Percentiles rank a stretch among this genome's conserved stretches.
Conservation (phyloP, 228 moss, liverwort and hornwort species). For the Sphagnum fallax region DNA sequence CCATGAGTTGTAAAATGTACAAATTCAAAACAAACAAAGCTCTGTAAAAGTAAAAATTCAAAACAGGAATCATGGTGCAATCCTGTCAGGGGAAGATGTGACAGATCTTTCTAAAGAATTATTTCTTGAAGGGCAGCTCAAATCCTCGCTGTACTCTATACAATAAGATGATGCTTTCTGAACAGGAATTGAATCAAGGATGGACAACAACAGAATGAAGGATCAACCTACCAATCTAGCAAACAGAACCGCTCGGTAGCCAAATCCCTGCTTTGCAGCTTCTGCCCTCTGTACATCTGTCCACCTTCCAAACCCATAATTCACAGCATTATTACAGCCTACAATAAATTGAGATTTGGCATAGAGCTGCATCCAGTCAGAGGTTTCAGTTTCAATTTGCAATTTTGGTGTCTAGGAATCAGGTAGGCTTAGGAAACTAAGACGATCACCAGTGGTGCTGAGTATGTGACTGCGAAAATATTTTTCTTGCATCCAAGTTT, state of each 20-base stretch:
- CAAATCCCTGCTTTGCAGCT: slow-evolving; percentile 70
- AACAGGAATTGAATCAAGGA: neutral
- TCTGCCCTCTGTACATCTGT: slow-evolving; percentile 89
- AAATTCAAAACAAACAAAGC: neutral
- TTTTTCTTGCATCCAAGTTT: no score
- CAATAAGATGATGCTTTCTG: neutral
- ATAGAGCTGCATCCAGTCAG: no score
- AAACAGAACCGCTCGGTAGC: slow-evolving; percentile 62
- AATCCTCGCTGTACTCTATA: neutral
- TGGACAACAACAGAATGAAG: neutral
- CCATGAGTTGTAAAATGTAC: neutral
- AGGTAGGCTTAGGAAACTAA: no score
- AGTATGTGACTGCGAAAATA: no score
- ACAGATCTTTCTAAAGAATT: no score
- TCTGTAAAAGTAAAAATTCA: neutral
- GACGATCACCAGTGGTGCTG: no score
- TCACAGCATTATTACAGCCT: neutral
- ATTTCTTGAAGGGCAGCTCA: neutral
- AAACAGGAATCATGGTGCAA: neutral
- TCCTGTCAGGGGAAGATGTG: neutral
- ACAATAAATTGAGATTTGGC: no score
- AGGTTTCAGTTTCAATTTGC: no score
- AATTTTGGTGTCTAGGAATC: no score
- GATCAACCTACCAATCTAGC: slow-evolving; percentile 58
- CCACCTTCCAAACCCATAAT: slow-evolving; percentile 43